These are phyloP conservation scores for Sarocladium strictum DNA, from an alignment of 2,329 filamentous ascomycete genomes.

Conservation along the genomic window DNA sequence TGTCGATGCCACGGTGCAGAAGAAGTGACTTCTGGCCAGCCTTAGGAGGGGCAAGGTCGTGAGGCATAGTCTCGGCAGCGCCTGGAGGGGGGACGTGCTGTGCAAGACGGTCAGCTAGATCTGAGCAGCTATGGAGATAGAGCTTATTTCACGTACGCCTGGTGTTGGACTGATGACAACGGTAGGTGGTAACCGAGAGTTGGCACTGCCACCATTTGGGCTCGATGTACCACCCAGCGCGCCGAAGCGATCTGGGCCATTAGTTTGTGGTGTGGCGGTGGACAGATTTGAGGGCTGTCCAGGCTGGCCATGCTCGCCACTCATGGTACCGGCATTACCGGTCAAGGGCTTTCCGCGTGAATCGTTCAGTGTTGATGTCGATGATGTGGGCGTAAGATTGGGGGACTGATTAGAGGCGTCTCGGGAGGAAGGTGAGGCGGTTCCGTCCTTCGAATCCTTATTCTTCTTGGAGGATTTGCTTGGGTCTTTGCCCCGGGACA, in stretches of 20 bases:
- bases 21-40: constrained; percentile 75
- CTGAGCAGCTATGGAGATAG: constrained; percentile 3
- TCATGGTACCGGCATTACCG: constrained; percentile 42
- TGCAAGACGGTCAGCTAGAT: constrained; percentile 8
- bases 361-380: constrained; percentile 81
- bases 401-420: constrained; percentile 54
- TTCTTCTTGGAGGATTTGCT: constrained; percentile 79
- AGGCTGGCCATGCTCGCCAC: constrained; percentile 34
- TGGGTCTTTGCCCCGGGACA: constrained; percentile 82
- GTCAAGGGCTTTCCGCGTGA: constrained; percentile 75
- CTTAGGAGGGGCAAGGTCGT: constrained; percentile 91
- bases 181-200: constrained; percentile 61
- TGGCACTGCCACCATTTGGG: constrained; percentile 28
- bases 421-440: constrained; percentile 67
- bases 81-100: constrained; percentile 87
- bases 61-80: constrained; percentile 94
- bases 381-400: constrained; percentile 75
- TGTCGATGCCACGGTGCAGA: constrained; percentile 78
- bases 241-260: constrained; percentile 36
- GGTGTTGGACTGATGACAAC: constrained; percentile 93
- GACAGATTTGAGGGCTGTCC: constrained; percentile 34
- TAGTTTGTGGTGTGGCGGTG: constrained; percentile 29
- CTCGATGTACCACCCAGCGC: constrained; percentile 26
- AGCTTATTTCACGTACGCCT: constrained; percentile 54
- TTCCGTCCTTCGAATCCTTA: constrained; percentile 68